phyloP scores from a whole-genome alignment of 2,329 filamentous ascomycete genomes.

The Aspergillus brasiliensis region DNA sequence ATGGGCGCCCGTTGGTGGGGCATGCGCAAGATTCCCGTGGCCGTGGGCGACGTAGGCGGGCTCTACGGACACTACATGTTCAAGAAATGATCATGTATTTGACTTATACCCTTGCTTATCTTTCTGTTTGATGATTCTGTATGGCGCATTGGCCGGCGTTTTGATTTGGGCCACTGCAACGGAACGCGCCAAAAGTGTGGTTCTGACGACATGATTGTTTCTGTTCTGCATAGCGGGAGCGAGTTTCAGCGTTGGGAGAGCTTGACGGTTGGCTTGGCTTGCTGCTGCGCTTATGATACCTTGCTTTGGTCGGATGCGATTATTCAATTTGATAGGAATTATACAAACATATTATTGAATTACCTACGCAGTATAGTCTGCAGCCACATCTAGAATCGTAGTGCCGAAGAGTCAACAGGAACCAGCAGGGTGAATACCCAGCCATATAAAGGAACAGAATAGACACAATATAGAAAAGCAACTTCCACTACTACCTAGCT shows the following conservation, averaged over 20 bases:
- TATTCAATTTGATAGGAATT: no score
- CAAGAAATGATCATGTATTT: constrained; percentile 46
- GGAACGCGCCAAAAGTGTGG: constrained; percentile 8
- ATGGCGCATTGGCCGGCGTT: not conserved
- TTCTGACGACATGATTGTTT: constrained; percentile 11
- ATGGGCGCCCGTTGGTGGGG: constrained; percentile 84
- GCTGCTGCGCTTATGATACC: constrained; percentile 8
- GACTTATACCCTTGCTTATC: constrained; percentile 20
- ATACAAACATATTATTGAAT: no score
- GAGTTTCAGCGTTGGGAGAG: constrained; percentile 16
- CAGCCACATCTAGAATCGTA: no score
- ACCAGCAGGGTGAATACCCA: no score
- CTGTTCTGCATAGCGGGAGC: constrained; percentile 24
- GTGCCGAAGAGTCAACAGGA: no score
- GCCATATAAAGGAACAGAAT: no score
- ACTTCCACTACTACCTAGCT: no score
- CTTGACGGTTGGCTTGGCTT: constrained; percentile 12
- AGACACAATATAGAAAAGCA: no score
- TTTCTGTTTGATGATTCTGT: constrained; percentile 1
- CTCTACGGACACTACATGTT: constrained; percentile 64
- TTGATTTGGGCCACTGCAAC: constrained; percentile 1
- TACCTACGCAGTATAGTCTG: no score
- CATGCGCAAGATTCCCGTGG: constrained; percentile 68
- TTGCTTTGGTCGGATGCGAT: constrained; percentile 5
- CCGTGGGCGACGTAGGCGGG: constrained; percentile 58